Conservation (phyloP, 345 rosid species). For the Luvunga scandens region DNA sequence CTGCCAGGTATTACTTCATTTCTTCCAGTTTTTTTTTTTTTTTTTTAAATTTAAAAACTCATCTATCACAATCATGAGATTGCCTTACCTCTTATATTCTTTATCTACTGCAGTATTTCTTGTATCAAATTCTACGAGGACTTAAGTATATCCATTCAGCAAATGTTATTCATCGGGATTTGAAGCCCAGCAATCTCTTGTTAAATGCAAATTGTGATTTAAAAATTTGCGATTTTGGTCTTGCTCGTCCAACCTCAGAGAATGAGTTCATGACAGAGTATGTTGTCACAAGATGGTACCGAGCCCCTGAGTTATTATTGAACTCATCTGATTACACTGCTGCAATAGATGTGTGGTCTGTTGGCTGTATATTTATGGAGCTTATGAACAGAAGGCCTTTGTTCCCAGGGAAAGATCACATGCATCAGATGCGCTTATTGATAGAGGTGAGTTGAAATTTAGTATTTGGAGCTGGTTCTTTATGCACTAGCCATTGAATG, state of each 20-base stretch:
- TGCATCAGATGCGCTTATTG: constrained; percentile 90
- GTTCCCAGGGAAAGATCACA: constrained; percentile 93
- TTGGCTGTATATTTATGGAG: constrained; percentile 97
- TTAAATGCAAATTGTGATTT: constrained; percentile 88
- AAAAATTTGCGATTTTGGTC: constrained; percentile 93
- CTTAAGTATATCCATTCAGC: constrained; percentile 96
- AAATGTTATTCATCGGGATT: constrained; percentile 86
- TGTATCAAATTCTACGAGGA: constrained; percentile 93
- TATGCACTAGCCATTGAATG: background rate
- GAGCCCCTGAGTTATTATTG: constrained; percentile 92
- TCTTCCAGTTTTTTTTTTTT: background rate
- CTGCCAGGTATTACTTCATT: constrained; percentile 62
- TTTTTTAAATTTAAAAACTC: background rate
- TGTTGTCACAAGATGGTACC: constrained; percentile 97
- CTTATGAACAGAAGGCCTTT: constrained; percentile 90
- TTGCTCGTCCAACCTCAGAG: constrained; percentile 87
- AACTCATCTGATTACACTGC: constrained; percentile 90
- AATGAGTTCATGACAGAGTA: constrained; percentile 97
- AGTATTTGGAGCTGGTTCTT: background rate
- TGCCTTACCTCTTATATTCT: background rate
- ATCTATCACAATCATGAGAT: constrained; percentile 1
- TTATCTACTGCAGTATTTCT: constrained; percentile 66
- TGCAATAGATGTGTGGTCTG: constrained; percentile 98
- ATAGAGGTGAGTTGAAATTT: constrained; percentile 63
- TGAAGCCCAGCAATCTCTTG: constrained; percentile 91